A percentile compares a stretch with the other conserved stretches of the same genome.
Conservation (phyloP, 1,139 yeast species). For the Lodderomyces orthopsilosis region DNA sequence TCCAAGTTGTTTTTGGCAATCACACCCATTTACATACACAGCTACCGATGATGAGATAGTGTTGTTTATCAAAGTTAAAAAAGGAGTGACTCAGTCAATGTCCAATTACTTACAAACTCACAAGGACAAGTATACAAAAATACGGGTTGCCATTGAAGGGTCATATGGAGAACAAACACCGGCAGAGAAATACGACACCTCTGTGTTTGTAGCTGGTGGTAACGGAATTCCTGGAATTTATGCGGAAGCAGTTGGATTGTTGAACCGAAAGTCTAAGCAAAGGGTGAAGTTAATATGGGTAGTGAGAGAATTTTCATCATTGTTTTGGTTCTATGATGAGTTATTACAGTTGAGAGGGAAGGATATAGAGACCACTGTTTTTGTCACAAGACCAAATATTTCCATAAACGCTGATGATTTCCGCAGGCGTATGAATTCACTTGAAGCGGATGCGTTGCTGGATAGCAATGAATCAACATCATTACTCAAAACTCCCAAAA, state of each 20-base stretch:
- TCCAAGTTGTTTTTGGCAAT: slow-evolving; percentile 39
- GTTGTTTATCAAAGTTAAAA: slow-evolving; percentile 35
- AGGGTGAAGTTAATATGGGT: slow-evolving; percentile 50
- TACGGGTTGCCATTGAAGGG: slow-evolving; percentile 41
- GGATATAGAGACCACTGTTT: slow-evolving; percentile 34
- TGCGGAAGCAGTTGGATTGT: slow-evolving; percentile 32
- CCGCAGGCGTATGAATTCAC: background rate
- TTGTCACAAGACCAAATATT: slow-evolving; percentile 39
- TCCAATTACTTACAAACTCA: slow-evolving; percentile 29
- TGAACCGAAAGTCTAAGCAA: slow-evolving; percentile 16
- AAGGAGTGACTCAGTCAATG: slow-evolving; percentile 35
- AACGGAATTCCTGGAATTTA: slow-evolving; percentile 45
- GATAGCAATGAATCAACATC: background rate
- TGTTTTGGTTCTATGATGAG: slow-evolving; percentile 53
- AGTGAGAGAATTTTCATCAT: slow-evolving; percentile 40
- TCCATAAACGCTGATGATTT: slow-evolving; percentile 7
- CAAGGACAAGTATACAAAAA: slow-evolving; percentile 24
- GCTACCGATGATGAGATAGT: slow-evolving; percentile 23
- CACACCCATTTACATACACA: slow-evolving; percentile 43
- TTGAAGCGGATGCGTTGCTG: background rate
- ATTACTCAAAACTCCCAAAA: background rate
- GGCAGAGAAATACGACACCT: slow-evolving; percentile 27
- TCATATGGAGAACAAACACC: slow-evolving; percentile 38
- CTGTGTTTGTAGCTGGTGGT: slow-evolving; percentile 42
- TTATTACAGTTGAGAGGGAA: slow-evolving; percentile 31